Percentiles rank a stretch among this genome's conserved stretches.
These are phyloP conservation scores for Carex littledalei DNA, from an alignment of 176 grass and related monocot genomes.

Conservation along the genomic window DNA sequence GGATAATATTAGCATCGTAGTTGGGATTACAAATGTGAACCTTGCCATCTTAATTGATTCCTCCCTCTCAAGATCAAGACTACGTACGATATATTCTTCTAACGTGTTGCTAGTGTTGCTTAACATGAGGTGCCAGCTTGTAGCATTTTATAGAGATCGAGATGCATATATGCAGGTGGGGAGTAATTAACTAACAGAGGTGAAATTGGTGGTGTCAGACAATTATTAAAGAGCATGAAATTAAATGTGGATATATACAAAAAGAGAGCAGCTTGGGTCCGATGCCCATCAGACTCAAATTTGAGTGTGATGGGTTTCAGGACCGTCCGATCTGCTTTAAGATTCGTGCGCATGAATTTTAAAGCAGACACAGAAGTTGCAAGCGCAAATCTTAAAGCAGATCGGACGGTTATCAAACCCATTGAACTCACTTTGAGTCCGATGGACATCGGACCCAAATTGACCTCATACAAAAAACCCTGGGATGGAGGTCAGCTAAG, in stretches of 20 bases:
- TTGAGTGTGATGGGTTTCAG: too few relatives aligned
- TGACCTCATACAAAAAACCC: background rate
- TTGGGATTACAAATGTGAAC: background rate
- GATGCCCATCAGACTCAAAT: too few relatives aligned
- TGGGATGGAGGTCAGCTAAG: conserved; percentile 2
- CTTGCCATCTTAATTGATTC: background rate
- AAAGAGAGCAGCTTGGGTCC: too few relatives aligned
- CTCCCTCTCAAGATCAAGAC: too few relatives aligned
- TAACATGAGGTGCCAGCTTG: background rate
- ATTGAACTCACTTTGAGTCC: too few relatives aligned
- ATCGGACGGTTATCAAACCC: too few relatives aligned
- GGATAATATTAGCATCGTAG: background rate
- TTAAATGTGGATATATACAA: background rate
- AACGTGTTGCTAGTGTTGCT: background rate
- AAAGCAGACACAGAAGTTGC: too few relatives aligned
- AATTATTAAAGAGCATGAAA: background rate
- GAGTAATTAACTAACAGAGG: background rate
- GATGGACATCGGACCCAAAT: too few relatives aligned
- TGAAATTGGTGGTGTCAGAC: background rate
- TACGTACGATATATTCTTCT: too few relatives aligned
- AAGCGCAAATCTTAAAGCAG: too few relatives aligned
- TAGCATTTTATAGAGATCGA: background rate
- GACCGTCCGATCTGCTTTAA: too few relatives aligned
- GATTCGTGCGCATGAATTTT: too few relatives aligned
- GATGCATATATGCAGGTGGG: background rate